phyloP scores from a whole-genome alignment of 768 basidiomycete genomes.

The Sarcomyxa edulis region DNA sequence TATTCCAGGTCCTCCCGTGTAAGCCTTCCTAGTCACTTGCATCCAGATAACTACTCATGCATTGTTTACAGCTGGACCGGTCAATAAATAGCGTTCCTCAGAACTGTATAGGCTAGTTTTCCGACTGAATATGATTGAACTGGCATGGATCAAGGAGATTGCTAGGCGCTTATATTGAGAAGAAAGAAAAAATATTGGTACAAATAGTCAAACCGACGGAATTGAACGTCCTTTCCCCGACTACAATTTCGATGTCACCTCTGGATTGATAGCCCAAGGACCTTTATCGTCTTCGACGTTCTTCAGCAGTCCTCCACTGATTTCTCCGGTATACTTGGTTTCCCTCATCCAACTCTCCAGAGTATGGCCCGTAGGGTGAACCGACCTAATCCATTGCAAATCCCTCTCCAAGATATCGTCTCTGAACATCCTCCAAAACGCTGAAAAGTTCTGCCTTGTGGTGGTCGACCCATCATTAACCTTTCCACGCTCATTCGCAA shows the following conservation, averaged over 20 bases:
- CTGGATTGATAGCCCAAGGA: slow-evolving; percentile 17
- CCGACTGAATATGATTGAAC: too few relatives aligned
- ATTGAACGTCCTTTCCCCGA: too few relatives aligned
- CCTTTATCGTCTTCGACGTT: slow-evolving; percentile 26
- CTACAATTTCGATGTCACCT: slow-evolving; percentile 7
- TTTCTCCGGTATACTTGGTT: slow-evolving; percentile 22
- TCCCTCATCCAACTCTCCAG: slow-evolving; percentile 37
- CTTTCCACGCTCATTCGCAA: slow-evolving; percentile 21
- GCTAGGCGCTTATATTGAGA: too few relatives aligned
- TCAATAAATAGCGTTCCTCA: too few relatives aligned
- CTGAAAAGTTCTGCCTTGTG: slow-evolving; percentile 33
- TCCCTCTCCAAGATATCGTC: slow-evolving; percentile 39
- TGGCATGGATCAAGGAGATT: too few relatives aligned
- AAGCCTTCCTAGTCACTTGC: neutral
- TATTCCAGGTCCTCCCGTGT: slow-evolving; percentile 6
- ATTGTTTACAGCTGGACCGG: slow-evolving; percentile 5
- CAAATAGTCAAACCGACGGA: too few relatives aligned
- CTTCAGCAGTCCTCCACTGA: slow-evolving; percentile 20
- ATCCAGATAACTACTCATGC: neutral
- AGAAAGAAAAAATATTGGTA: too few relatives aligned
- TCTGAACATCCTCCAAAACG: slow-evolving; percentile 37
- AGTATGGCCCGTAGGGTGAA: slow-evolving; percentile 29
- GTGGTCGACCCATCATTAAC: slow-evolving; percentile 25
- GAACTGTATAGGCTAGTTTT: too few relatives aligned
- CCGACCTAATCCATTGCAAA: slow-evolving; percentile 35